Evolutionary conservation across 2,329 filamentous ascomycete genomes (phyloP).

Genomic region (Ascochyta viciae-villosae): DNA sequence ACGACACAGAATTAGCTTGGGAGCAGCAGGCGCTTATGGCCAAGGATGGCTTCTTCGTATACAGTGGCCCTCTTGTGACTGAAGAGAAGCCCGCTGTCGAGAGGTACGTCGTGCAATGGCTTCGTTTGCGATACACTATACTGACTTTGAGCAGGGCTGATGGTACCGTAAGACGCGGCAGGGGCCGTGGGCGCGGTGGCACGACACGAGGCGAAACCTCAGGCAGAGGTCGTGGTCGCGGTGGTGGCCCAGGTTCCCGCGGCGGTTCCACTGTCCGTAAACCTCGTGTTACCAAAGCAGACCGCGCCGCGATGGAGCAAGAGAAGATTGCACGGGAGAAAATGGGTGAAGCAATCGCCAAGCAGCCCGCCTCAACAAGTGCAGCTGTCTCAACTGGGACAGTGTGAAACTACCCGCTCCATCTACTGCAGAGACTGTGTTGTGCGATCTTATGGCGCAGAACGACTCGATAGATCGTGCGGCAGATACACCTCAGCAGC

Average conservation of each 20-base stretch:
- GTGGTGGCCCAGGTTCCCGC: slow-evolving; percentile 71
- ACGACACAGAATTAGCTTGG: slow-evolving; percentile 94
- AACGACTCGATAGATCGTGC: background rate
- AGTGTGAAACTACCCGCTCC: background rate
- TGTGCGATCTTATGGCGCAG: background rate
- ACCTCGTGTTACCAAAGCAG: slow-evolving; percentile 84
- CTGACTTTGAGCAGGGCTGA: slow-evolving; percentile 64
- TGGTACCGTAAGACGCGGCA: slow-evolving; percentile 73
- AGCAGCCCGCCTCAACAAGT: slow-evolving; percentile 29
- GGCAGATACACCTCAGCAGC: no score
- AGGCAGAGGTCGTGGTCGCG: slow-evolving; percentile 54
- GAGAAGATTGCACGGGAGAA: slow-evolving; percentile 80
- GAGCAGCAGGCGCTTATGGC: slow-evolving; percentile 93
- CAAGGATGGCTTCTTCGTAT: slow-evolving; percentile 97
- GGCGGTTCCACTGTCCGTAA: slow-evolving; percentile 79
- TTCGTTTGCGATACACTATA: slow-evolving; percentile 21
- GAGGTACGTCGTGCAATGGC: slow-evolving; percentile 55
- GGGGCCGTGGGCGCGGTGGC: slow-evolving; percentile 63
- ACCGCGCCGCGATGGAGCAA: slow-evolving; percentile 79
- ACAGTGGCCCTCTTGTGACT: slow-evolving; percentile 87
- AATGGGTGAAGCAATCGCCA: slow-evolving; percentile 46
- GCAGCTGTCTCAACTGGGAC: slow-evolving; percentile 22
- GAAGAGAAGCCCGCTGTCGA: slow-evolving; percentile 79
- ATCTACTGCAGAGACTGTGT: background rate
- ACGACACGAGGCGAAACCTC: slow-evolving; percentile 52